A percentile compares a stretch with the other conserved stretches of the same genome.
phyloP scores from a whole-genome alignment of 768 basidiomycete species.

The Sistotremastrum niveocremeum region DNA sequence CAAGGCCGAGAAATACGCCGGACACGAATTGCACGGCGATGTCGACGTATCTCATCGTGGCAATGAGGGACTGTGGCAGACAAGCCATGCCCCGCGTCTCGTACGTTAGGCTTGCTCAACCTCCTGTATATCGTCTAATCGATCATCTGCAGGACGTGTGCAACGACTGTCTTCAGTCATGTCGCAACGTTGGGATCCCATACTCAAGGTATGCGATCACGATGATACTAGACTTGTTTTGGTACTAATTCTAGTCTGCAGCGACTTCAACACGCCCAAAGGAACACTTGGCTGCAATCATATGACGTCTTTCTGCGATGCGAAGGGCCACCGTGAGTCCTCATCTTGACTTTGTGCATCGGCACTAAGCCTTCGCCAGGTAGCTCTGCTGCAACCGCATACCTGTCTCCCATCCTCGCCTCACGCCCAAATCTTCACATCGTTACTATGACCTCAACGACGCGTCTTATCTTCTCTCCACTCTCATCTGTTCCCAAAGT shows the following conservation, averaged over 20 bases:
- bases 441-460: no score
- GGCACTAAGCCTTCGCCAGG: neutral
- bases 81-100: slow-evolving; percentile 6
- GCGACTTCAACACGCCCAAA: slow-evolving; percentile 41
- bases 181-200: slow-evolving; percentile 36
- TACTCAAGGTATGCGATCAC: slow-evolving; percentile 11
- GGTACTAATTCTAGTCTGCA: slow-evolving; percentile 1
- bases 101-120: neutral
- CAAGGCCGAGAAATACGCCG: slow-evolving; percentile 28
- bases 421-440: no score
- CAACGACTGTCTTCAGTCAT: slow-evolving; percentile 41
- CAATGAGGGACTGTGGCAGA: slow-evolving; percentile 36
- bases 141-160: slow-evolving; percentile 23
- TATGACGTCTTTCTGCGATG: slow-evolving; percentile 34
- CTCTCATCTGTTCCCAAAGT: no score
- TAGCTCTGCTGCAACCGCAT: no score
- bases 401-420: no score
- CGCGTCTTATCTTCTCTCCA: no score
- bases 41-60: slow-evolving; percentile 37
- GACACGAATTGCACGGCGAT: slow-evolving; percentile 33
- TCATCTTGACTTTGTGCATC: neutral
- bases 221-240: neutral
- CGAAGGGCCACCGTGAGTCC: slow-evolving; percentile 37
- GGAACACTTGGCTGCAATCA: slow-evolving; percentile 48
- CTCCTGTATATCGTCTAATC: neutral